Base-by-base conservation (phyloP, 352 stramenopile species). In the Globisporangium irregulare region DNA sequence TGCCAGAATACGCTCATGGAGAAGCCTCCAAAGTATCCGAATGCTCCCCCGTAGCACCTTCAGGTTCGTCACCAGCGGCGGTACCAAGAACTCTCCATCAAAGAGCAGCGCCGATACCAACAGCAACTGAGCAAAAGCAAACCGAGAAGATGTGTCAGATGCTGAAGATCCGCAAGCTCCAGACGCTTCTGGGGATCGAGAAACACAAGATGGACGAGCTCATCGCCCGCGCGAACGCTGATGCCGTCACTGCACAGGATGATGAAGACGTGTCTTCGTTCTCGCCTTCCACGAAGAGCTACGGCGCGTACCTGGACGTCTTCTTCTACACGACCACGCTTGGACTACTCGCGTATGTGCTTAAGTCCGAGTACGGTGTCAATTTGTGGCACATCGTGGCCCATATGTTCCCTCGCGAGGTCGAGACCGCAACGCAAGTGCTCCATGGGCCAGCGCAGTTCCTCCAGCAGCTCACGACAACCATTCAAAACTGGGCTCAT, bases 331-430 rank as follows among this genome's bases (percentile, higher is more conserved):
- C 38, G 3, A 6, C 76, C 8, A 75, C 82, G 50, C 54, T 83
- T 18, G 68, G 22, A 2, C 62, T 87, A 15, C 69, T 92, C n/a
- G 67, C 69, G 0, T 70, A 77, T 27, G 78, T 90, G 25, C 51
- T 90, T 22, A 78, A 72, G 63, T 64, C 70, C 38, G 84, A 91
- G 48, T 92, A 91, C 66, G 79, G 64, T 48, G 69, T 93, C 70
- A 75, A 90, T 41, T 3, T 87, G 36, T n/a, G 81, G 15, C 69
- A 73, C 7, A n/a, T 91, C 10, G 41, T 77, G 4, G 61, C 69
- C 0, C 70, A 81, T 48, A 4, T 80, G 8, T 79, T 92, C 27
- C 84, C 84, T 8, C 76, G 78, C 3, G 79, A 92, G 64, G 73
- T 80, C 6, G 72, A 81, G 12, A 77, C 80, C 1, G 29, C 86